Percentiles rank a stretch among this genome's conserved stretches.
These are phyloP conservation scores for Phanerochaete carnosa DNA, from an alignment of 768 basidiomycete genomes.

Conservation along the genomic window DNA sequence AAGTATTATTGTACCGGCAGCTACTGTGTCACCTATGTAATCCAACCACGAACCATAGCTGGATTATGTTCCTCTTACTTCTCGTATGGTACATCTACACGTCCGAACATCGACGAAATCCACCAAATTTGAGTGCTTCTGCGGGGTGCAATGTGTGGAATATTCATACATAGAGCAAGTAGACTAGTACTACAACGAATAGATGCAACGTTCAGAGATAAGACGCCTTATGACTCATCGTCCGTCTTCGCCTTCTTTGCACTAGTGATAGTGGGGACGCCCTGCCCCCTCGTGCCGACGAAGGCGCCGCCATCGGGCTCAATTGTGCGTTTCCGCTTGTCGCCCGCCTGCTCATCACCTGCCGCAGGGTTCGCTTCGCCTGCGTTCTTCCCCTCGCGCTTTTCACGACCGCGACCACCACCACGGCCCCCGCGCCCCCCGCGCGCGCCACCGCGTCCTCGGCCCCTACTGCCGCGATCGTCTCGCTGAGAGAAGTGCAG, in stretches of 20 bases:
- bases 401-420: conserved; percentile 29
- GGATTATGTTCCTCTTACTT: too few relatives aligned
- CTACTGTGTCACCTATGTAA: too few relatives aligned
- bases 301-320: conserved; percentile 79
- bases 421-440: conserved; percentile 40
- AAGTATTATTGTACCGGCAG: too few relatives aligned
- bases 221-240: conserved; percentile 12
- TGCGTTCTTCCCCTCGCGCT: not conserved
- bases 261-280: conserved; percentile 45
- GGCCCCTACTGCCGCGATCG: conserved; percentile 43
- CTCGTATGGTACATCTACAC: too few relatives aligned
- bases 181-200: not conserved
- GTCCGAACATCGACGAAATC: too few relatives aligned
- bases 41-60: too few relatives aligned
- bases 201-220: not conserved
- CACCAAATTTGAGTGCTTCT: too few relatives aligned
- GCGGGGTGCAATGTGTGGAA: not conserved
- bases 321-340: conserved; percentile 73
- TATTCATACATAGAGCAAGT: not conserved
- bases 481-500: conserved; percentile 36
- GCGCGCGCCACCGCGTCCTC: conserved; percentile 37
- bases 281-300: conserved; percentile 59
- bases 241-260: conserved; percentile 43
- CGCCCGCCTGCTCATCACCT: conserved; percentile 46
- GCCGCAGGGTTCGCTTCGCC: conserved; percentile 22